These are phyloP conservation scores for Trichoderma brevicompactum DNA, from an alignment of 2,329 filamentous ascomycete species.

Conservation along the genomic window DNA sequence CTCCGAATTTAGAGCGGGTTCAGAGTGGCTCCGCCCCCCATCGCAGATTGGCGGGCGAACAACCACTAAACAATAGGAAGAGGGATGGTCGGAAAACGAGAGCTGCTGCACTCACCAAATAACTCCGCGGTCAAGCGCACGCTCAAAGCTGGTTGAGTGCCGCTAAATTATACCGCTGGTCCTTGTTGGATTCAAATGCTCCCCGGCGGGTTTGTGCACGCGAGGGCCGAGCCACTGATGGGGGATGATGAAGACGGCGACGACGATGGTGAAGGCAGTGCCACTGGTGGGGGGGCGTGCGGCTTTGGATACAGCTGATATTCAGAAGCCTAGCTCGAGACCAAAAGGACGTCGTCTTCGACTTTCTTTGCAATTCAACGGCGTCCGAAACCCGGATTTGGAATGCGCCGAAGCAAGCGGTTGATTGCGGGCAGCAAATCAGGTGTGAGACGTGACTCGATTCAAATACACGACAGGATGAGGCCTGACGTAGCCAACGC, in stretches of 20 bases:
- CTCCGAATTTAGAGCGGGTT: constrained; percentile 15
- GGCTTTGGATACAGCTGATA: not conserved
- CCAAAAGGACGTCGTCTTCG: not conserved
- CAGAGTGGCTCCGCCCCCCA: constrained; percentile 30
- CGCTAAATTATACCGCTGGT: not conserved
- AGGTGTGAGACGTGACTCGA: constrained; percentile 18
- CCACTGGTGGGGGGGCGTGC: not conserved
- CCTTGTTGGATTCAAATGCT: constrained; percentile 4
- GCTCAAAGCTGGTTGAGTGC: not conserved
- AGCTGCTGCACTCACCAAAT: constrained; percentile 26
- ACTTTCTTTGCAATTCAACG: constrained; percentile 1
- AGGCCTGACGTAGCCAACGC: constrained; percentile 15
- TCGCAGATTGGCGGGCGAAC: constrained; percentile 30
- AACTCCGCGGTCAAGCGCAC: constrained; percentile 5
- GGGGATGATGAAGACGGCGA: not conserved
- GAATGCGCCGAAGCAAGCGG: constrained; percentile 9
- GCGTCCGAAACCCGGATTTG: not conserved
- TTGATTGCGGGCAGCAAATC: constrained; percentile 8
- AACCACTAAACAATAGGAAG: not conserved
- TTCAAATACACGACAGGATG: constrained; percentile 23
- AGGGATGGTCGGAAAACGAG: constrained; percentile 6
- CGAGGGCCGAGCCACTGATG: constrained; percentile 1
- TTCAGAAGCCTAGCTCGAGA: not conserved
- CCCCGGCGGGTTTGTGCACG: constrained; percentile 2
- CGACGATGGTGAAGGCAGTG: constrained; percentile 2